Evolutionary conservation across 2,329 filamentous ascomycete species (phyloP).

Genomic region (Conoideocrella luteorostrata): DNA sequence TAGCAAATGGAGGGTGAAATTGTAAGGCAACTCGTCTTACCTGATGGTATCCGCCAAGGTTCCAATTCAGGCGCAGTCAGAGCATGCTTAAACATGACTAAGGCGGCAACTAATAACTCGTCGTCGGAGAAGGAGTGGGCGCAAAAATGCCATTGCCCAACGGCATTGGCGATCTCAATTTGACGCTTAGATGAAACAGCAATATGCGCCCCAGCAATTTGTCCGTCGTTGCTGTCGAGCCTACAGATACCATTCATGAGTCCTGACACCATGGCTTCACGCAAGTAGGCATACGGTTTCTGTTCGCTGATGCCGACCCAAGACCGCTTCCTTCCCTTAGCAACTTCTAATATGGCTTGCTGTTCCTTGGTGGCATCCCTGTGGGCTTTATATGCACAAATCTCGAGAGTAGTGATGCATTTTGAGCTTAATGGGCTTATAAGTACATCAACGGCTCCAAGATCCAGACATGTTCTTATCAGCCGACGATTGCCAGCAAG

Average conservation of each 20-base stretch:
- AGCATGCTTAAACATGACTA: constrained; percentile 85
- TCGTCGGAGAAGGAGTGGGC: constrained; percentile 88
- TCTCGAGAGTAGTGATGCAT: constrained; percentile 67
- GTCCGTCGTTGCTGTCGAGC: constrained; percentile 54
- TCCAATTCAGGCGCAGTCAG: constrained; percentile 75
- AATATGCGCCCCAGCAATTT: constrained; percentile 59
- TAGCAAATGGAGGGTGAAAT: constrained; percentile 24
- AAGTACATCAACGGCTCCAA: constrained; percentile 81
- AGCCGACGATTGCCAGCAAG: constrained; percentile 30
- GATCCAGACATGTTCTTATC: constrained; percentile 70
- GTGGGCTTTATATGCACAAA: constrained; percentile 78
- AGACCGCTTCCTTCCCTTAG: constrained; percentile 74
- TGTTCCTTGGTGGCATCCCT: constrained; percentile 71
- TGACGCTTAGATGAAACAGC: constrained; percentile 61
- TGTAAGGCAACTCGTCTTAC: constrained; percentile 43
- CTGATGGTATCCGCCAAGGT: constrained; percentile 70
- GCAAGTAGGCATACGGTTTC: constrained; percentile 80
- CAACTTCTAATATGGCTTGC: constrained; percentile 62
- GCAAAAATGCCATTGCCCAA: constrained; percentile 81
- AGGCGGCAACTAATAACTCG: constrained; percentile 78
- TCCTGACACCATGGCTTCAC: constrained; percentile 88
- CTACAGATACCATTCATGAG: constrained; percentile 88
- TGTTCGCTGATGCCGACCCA: constrained; percentile 86
- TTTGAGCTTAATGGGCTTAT: constrained; percentile 70
- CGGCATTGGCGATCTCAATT: constrained; percentile 56